Conservation (phyloP, 805 yeast species). For the Candida verbasci region DNA sequence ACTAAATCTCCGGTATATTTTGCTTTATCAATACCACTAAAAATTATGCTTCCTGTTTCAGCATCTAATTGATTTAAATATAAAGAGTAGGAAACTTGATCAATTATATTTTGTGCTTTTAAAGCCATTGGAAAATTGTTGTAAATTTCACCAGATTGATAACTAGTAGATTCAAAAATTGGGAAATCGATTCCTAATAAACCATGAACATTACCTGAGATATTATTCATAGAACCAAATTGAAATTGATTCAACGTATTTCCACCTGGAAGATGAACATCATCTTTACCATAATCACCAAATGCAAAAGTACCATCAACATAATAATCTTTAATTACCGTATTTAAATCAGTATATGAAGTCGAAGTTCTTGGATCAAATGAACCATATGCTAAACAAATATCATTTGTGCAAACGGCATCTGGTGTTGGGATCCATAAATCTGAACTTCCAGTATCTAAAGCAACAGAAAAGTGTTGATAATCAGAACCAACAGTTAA, state of each 20-base stretch:
- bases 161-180: conserved; percentile 8
- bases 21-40: conserved; percentile 25
- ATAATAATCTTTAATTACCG: conserved; percentile 8
- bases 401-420: conserved; percentile 4
- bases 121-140: conserved; percentile 27
- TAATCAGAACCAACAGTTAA: too few relatives aligned
- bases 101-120: conserved; percentile 24
- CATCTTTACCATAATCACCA: conserved; percentile 16
- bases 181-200: conserved; percentile 16
- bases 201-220: conserved; percentile 9
- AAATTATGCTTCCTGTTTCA: conserved; percentile 19
- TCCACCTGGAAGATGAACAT: conserved; percentile 7
- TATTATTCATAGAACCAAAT: conserved; percentile 16
- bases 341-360: conserved; percentile 5
- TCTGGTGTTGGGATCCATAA: conserved; percentile 28
- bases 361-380: conserved; percentile 5
- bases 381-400: neutral
- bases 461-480: too few relatives aligned
- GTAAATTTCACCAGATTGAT: conserved; percentile 11
- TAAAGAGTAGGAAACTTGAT: conserved; percentile 27
- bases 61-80: conserved; percentile 18
- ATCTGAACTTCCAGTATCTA: conserved; percentile 42
- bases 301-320: conserved; percentile 9
- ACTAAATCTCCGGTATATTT: conserved; percentile 20
- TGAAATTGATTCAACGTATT: conserved; percentile 11